Evolutionary conservation across 768 basidiomycete genomes (phyloP).

Genomic region (Trametes cinnabarina): DNA sequence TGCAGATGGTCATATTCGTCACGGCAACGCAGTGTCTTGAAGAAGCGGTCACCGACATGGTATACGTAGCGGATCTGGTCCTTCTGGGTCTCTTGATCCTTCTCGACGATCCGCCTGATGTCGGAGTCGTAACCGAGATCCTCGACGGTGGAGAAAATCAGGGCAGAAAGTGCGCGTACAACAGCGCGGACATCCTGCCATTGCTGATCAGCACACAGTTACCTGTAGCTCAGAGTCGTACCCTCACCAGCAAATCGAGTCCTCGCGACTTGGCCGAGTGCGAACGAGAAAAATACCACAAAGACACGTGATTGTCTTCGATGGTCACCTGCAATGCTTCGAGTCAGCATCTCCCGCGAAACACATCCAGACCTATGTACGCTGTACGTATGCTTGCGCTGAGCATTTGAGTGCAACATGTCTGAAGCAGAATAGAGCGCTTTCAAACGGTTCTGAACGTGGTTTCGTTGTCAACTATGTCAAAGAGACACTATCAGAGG

Average conservation of each 20-base stretch:
- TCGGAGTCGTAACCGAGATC: constrained; percentile 6
- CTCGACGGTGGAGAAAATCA: constrained; percentile 2
- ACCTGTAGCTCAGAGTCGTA: neutral
- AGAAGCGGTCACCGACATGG: neutral
- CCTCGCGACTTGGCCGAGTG: constrained; percentile 1
- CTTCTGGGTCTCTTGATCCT: neutral
- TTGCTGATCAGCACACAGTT: neutral
- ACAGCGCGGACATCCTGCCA: constrained; percentile 4
- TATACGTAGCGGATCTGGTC: constrained; percentile 1
- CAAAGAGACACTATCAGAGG: neutral
- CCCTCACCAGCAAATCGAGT: neutral
- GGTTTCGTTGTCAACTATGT: neutral
- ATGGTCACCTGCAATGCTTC: neutral
- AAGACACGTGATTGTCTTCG: neutral
- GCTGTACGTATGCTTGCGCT: constrained; percentile 3
- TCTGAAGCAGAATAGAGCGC: neutral
- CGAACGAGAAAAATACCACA: constrained; percentile 5
- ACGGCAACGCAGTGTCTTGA: neutral
- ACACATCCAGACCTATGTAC: neutral
- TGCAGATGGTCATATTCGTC: neutral
- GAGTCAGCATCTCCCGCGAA: neutral
- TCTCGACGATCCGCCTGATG: neutral
- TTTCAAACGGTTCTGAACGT: neutral
- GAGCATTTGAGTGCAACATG: neutral
- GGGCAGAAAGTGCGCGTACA: neutral